Evolutionary conservation across 768 basidiomycete genomes (phyloP), one percentile per base, ranked within the genome.

Genomic region (Epithele typhae): DNA sequence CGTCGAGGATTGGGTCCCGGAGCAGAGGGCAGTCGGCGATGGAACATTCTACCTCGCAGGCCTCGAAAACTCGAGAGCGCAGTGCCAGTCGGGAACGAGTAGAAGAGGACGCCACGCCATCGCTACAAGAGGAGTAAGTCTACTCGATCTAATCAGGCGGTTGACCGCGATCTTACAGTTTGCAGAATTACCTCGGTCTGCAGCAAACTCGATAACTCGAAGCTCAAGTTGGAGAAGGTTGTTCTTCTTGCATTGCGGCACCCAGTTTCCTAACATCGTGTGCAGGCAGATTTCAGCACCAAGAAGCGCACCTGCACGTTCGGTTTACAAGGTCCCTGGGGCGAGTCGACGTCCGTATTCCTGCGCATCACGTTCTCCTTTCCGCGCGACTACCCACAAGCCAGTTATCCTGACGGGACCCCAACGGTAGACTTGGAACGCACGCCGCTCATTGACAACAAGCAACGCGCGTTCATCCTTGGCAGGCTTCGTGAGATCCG

Each of bases 291-390:
- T 45, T 68, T 87, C 32, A 71, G 32, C 23, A 19, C 73, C 7
- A 87, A 85, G 61, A 81, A 77, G 55, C 80, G 91, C 9, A 85
- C 81, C 12, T 89, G 90, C 55, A 92, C 91, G 1, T 73, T 96
- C 38, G 88, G 91, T 4, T 69, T 97, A 35, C 82, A 90, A 52
- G 90, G 90, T 2, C 92, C 92, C 2, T 94, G 92, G 92, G 91
- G 88, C n/a, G 86, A 85, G 46, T 79, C 76, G 0, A 84, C 83
- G 10, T 85, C 83, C 17, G 86, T 87, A 6, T 93, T 91, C 67
- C 82, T 93, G 48, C 83, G 94, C 1, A 78, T 95, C 22, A 85
- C 88, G 1, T 94, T 96, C 68, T 83, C 79, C 1, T 97, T 97
- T 58, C 93, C 95, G 0, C 74, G 79, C 19, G 78, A 79, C 35